Percentiles rank a stretch among this genome's conserved stretches.
Conservation (phyloP, 129 eudicot genomes). For the sunflower (Helianthus annuus) region DNA sequence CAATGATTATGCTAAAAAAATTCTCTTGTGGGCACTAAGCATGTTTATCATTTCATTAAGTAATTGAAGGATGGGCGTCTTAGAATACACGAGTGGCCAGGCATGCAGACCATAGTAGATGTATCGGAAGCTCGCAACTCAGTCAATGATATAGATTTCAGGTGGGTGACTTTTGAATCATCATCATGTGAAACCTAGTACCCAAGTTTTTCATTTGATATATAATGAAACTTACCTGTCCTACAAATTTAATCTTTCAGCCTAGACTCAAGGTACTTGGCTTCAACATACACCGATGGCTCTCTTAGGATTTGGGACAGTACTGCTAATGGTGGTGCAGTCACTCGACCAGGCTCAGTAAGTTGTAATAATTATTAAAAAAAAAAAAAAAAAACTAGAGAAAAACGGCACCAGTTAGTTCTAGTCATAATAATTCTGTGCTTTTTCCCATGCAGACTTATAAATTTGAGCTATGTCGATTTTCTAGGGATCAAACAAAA, state of each 20-base stretch:
- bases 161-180: conserved; percentile 45
- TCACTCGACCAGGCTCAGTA: conserved; percentile 68
- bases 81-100: conserved; percentile 96
- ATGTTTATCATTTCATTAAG: conserved; percentile 29
- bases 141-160: conserved; percentile 89
- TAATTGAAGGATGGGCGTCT: conserved; percentile 84
- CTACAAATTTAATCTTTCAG: conserved; percentile 44
- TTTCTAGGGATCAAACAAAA: conserved; percentile 90
- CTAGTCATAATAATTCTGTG: conserved; percentile 7
- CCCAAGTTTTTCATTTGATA: too few relatives aligned
- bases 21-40: background rate
- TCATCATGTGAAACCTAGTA: too few relatives aligned
- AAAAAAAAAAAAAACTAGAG: too few relatives aligned
- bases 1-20: conserved; percentile 7
- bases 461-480: conserved; percentile 81
- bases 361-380: too few relatives aligned
- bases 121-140: conserved; percentile 93
- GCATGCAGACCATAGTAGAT: conserved; percentile 69
- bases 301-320: conserved; percentile 96
- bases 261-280: conserved; percentile 92
- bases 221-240: too few relatives aligned
- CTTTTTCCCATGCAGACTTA: conserved; percentile 58
- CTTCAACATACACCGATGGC: conserved; percentile 94
- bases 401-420: too few relatives aligned
- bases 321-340: conserved; percentile 73